Base-by-base conservation (phyloP, 192 early-diverging fungal species). In the Irineochytrium annulatum region DNA sequence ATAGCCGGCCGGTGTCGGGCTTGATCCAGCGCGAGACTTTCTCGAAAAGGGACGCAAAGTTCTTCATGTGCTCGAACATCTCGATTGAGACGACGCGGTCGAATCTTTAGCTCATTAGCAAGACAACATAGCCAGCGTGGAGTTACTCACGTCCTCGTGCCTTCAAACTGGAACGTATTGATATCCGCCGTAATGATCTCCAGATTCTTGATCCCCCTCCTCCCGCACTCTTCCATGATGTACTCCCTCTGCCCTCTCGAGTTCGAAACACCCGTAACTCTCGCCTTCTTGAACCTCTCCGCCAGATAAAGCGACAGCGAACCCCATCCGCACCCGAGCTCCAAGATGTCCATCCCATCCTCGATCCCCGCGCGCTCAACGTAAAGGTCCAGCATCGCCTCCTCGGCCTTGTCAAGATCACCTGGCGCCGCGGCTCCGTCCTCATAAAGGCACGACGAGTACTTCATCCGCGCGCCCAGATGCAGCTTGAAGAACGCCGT, bases 61-160 rank as follows among this genome's bases (percentile, higher is more conserved):
- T 81, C 53, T 85, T 86, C 82, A 84, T 85, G 61, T 83, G 81
- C 60, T 84, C 78, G 49, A 83, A 83, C 82, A 85, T 85, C 64
- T 85, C 82, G 54, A 85, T 74, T 3, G 65, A 70, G 30, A 83
- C 51, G 28, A 83, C 70, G 24, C 77, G 67, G 62, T 85, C 79
- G 52, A 80, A 83, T 31, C 73, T 79, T 1, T 3, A 43, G 6
- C 5, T 49, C 24, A 24, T 49, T 49, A 49, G 46, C 22, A 24
- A 8, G 46, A 24, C 17, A 49, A 24, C 11, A 49, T 14, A 41
- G 37, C 11, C 11, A 41, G 37, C 11, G 8, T 41, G 37, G n/a
- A 68, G 32, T 55, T 58, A 39, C 55, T 66, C 60, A 69, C 59
- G 48, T 69, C 34, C 60, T 61, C 41, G 61, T 61, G 37, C 44